Evolutionary conservation across 345 rosid species (phyloP), one percentile per base, ranked within the genome.

Genomic region (Hirschfeldia incana): DNA sequence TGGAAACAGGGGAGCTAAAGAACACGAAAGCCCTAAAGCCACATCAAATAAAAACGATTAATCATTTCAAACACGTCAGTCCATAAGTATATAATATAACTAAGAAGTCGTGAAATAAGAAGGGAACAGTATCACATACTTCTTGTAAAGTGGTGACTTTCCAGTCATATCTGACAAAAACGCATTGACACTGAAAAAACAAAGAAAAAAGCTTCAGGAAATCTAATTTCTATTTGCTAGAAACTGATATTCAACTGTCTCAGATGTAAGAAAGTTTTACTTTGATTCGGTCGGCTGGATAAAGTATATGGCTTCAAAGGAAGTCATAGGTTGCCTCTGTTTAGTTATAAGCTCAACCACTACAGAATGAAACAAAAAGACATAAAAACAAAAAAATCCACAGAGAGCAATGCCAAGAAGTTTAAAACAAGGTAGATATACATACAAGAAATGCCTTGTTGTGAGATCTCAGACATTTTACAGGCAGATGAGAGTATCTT

Each of bases 161-260:
- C 98, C 99, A 69, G 92, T 83, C 99, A 93, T 95, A 88, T 95
- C 99, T 27, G 99, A 89, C 80, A 93, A 78, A 87, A 95, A 93
- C 93, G 86, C 77, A 68, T 82, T 30, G 66, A 95, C 89, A 49
- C 99, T 95, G 85, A 78, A 81, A 81, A 79, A 13, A 13, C 32
- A 37, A n/a, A 55, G 1, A 33, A 42, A 34, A 34, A 34, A 69
- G 37, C 44, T 57, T 65, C 5, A 81, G 64, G 59, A 63, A 21
- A 13, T 37, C 26, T 53, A n/a, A 63, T 4, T 7, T 55, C 27
- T n/a, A 75, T 4, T 32, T 6, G 33, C n/a, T 10, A 57, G 27
- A 76, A 80, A 30, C 1, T 34, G n/a, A 76, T 65, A 16, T 66
- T 9, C 42, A 75, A 80, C 4, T 13, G 1, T 68, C 37, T 7